phyloP scores from a whole-genome alignment of 1,284 basidiomycete genomes.

The Anthracocystis walkeri region DNA sequence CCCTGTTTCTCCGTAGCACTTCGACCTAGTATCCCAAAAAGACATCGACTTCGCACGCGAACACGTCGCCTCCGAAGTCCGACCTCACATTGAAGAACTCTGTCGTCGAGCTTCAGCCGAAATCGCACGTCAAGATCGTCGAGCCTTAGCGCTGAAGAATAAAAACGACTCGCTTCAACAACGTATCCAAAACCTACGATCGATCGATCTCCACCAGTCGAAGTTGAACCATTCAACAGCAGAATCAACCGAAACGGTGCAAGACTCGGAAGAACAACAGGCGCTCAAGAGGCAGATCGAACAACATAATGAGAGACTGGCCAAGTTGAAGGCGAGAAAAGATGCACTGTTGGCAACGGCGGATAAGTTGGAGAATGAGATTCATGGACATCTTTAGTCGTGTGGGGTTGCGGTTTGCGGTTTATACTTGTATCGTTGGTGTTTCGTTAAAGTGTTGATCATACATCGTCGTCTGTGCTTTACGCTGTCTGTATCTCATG shows the following conservation, averaged over 20 bases:
- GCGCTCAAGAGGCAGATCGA: conserved; percentile 12
- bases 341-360: conserved; percentile 25
- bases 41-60: conserved; percentile 41
- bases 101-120: conserved; percentile 31
- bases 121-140: conserved; percentile 38
- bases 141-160: conserved; percentile 38
- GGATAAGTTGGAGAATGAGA: conserved; percentile 26
- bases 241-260: background rate
- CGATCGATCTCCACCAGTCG: conserved; percentile 38
- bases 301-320: conserved; percentile 7
- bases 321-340: conserved; percentile 18
- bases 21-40: conserved; percentile 42
- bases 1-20: conserved; percentile 15
- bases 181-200: conserved; percentile 30
- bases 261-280: conserved; percentile 2
- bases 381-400: background rate
- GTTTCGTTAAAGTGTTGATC: background rate
- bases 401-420: conserved; percentile 1
- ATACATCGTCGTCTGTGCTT: no score
- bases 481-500: background rate
- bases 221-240: conserved; percentile 25
- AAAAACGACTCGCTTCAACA: conserved; percentile 36
- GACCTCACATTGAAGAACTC: conserved; percentile 48
- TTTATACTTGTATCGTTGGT: conserved; percentile 10
- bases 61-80: conserved; percentile 46